These are phyloP conservation scores for Aureobasidium sp. DNA, from an alignment of 2,329 filamentous ascomycete genomes.

Conservation along the genomic window DNA sequence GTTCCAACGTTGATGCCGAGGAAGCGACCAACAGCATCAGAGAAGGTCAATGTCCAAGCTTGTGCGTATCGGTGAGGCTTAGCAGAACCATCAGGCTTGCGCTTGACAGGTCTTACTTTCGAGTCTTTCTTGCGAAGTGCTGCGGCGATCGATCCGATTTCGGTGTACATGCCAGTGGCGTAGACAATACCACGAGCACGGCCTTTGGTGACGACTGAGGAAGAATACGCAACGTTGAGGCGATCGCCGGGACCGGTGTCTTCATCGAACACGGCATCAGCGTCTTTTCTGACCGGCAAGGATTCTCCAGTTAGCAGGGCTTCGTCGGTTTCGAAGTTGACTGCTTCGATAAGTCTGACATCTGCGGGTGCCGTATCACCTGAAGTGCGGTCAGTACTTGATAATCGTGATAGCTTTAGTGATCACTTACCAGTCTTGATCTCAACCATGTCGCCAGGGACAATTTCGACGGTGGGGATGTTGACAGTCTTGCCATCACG, in stretches of 20 bases:
- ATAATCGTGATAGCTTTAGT: neutral
- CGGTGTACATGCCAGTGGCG: slow-evolving; percentile 54
- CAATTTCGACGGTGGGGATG: slow-evolving; percentile 36
- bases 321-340: slow-evolving; percentile 64
- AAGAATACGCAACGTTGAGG: slow-evolving; percentile 56
- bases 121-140: slow-evolving; percentile 48
- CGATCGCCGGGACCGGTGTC: slow-evolving; percentile 51
- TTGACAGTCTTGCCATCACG: slow-evolving; percentile 36
- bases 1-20: slow-evolving; percentile 64
- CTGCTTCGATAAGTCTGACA: slow-evolving; percentile 31
- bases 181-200: slow-evolving; percentile 53
- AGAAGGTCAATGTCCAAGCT: slow-evolving; percentile 44
- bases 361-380: slow-evolving; percentile 39
- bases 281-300: slow-evolving; percentile 33
- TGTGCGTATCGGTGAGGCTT: slow-evolving; percentile 34
- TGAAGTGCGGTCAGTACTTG: neutral
- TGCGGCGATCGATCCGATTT: slow-evolving; percentile 59
- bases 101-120: slow-evolving; percentile 31
- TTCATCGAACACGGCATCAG: slow-evolving; percentile 21
- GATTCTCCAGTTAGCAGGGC: slow-evolving; percentile 64
- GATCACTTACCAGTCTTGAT: slow-evolving; percentile 30
- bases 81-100: slow-evolving; percentile 26
- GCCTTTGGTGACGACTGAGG: slow-evolving; percentile 55
- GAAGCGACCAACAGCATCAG: slow-evolving; percentile 53
- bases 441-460: slow-evolving; percentile 40